phyloP scores from a whole-genome alignment of 2,329 filamentous ascomycete species.

The Fusarium sp. region DNA sequence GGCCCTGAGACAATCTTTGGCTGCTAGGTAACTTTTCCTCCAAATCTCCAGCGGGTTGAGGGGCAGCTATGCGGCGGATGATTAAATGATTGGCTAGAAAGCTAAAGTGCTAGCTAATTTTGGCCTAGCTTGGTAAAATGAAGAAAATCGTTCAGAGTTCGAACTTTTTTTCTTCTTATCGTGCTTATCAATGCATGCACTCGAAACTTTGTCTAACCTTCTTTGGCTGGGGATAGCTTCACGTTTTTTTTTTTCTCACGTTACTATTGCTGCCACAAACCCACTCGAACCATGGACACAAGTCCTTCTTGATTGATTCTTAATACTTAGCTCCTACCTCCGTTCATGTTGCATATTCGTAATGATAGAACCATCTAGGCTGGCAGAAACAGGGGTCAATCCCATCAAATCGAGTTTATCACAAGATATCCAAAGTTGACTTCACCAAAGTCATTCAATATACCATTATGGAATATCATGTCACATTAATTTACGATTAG shows the following conservation, averaged over 20 bases:
- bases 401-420: not conserved
- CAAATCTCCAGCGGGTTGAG: slow-evolving; percentile 46
- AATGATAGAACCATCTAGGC: too few relatives aligned
- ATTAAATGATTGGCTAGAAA: slow-evolving; percentile 23
- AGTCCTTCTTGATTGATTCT: not conserved
- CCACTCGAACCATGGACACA: not conserved
- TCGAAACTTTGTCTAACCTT: not conserved
- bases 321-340: too few relatives aligned
- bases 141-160: slow-evolving; percentile 40
- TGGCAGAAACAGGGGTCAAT: not conserved
- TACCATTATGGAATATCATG: not conserved
- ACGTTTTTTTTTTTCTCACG: not conserved
- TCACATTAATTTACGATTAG: not conserved
- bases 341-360: too few relatives aligned
- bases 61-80: slow-evolving; percentile 39
- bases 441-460: not conserved
- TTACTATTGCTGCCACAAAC: not conserved
- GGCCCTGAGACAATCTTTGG: slow-evolving; percentile 29
- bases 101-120: accelerated
- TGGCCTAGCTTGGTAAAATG: not conserved
- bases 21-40: slow-evolving; percentile 39
- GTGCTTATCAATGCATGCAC: slow-evolving; percentile 31
- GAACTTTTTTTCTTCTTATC: slow-evolving; percentile 48
- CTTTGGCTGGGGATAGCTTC: slow-evolving; percentile 33
- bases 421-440: not conserved